phyloP scores from a whole-genome alignment of 495 filamentous ascomycete species.

The Venustampulla echinocandica region DNA sequence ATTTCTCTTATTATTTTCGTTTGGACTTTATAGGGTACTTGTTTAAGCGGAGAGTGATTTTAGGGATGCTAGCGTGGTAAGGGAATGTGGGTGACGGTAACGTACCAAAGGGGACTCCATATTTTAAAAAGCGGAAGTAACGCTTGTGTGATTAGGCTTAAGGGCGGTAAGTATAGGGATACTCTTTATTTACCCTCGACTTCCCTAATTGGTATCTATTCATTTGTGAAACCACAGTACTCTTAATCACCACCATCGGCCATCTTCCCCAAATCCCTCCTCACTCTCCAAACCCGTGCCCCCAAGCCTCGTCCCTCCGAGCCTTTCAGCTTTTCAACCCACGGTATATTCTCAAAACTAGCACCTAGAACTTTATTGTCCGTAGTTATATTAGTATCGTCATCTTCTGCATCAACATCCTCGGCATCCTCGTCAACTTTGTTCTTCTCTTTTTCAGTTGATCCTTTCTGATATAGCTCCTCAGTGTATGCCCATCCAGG shows the following conservation, averaged over 20 bases:
- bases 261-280: slow-evolving; percentile 39
- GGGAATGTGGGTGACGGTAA: no score
- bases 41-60: no score
- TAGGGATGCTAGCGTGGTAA: no score
- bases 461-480: slow-evolving; percentile 27
- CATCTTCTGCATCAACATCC: slow-evolving; percentile 15
- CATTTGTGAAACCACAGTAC: no score
- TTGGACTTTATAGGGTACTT: no score
- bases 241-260: slow-evolving; percentile 12
- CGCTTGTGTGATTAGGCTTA: no score
- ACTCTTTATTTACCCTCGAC: no score
- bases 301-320: slow-evolving; percentile 40
- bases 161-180: no score
- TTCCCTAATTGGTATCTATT: not conserved
- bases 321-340: slow-evolving; percentile 42
- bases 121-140: no score
- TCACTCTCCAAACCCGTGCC: slow-evolving; percentile 44
- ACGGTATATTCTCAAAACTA: slow-evolving; percentile 30
- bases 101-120: no score
- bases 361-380: slow-evolving; percentile 3
- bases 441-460: slow-evolving; percentile 6
- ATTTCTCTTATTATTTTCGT: no score
- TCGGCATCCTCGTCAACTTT: slow-evolving; percentile 15
- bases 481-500: slow-evolving; percentile 53
- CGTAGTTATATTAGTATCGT: slow-evolving; percentile 1